phyloP scores from a whole-genome alignment of 2,329 filamentous ascomycete species.

The Pseudocercospora macadamiae region DNA sequence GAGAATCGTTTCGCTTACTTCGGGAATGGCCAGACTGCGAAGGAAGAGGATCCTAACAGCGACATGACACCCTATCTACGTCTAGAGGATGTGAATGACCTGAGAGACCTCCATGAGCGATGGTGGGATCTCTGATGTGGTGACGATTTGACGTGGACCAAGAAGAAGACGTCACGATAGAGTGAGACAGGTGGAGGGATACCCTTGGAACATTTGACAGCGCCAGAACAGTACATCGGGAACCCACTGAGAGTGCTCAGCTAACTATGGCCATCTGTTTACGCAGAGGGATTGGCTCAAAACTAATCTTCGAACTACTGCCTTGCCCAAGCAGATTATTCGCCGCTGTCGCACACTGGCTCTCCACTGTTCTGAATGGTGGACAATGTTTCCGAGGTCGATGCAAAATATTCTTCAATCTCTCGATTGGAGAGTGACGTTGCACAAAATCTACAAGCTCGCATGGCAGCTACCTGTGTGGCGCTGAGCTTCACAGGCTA shows the following conservation, averaged over 20 bases:
- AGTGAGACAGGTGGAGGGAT: constrained; percentile 12
- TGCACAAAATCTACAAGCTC: background rate
- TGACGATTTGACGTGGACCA: too few species aligned
- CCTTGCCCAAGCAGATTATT: background rate
- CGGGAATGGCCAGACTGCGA: constrained; percentile 67
- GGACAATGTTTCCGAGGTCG: background rate
- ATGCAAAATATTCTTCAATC: background rate
- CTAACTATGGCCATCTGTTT: background rate
- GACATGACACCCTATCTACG: constrained; percentile 68
- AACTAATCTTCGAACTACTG: background rate
- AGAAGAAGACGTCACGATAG: constrained; percentile 17
- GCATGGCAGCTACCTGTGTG: background rate
- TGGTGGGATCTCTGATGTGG: constrained; percentile 54
- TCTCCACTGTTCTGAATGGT: background rate
- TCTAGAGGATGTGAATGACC: constrained; percentile 58
- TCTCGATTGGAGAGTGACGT: background rate
- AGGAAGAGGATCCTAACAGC: constrained; percentile 58
- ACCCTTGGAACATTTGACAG: constrained; percentile 9
- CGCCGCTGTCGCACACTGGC: background rate
- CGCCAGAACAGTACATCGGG: background rate
- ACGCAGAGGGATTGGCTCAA: background rate
- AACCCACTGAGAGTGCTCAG: constrained; percentile 1
- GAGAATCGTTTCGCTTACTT: constrained; percentile 64
- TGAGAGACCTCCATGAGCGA: constrained; percentile 66
- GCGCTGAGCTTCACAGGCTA: background rate